Evolutionary conservation across 164 flowering plant genomes (phyloP), one percentile per base, ranked within the genome.

Genomic region (Dillenia turbinata): DNA sequence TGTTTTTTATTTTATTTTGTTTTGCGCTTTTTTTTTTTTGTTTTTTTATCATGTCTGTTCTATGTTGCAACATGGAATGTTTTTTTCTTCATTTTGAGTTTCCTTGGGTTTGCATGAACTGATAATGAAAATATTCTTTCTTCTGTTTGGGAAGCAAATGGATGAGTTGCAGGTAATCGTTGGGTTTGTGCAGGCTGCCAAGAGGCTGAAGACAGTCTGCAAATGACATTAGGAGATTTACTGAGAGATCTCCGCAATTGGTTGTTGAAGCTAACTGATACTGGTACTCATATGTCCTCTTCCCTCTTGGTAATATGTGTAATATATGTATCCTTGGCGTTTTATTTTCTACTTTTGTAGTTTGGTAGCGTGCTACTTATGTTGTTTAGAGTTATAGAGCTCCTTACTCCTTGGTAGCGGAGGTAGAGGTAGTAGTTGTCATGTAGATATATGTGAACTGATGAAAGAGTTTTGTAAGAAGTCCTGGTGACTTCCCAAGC

Each of bases 131-230:
- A 33, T 33, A 33, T 33, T 33, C 40, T 61, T 71, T 71, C 43
- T 60, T 54, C 57, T 56, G 47, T 59, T 69, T 52, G 62, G 78
- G 81, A 58, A 92, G 96, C 92, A 88, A 87, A 77, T 93, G 89
- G 98, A 93, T 59, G 98, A 93, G 87, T 66, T 88, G 78, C 96
- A 93, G 80, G 98, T 93, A n/a, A 88, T 93, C 19, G 75, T 74
- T 14, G 92, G 90, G 55, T 93, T 93, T 68, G 94, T 79, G 60
- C 80, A 88, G 69, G 86, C 96, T 44, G 96, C 97, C 0, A 93
- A 84, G 85, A 80, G 92, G 67, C 75, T 88, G 70, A 93, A 93
- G 79, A 78, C 85, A 5, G 79, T 81, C 44, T 85, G 94, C 85
- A 84, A 85, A 70, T 85, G 81, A 89, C 62, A 48, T 52, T 45